Base-by-base conservation (phyloP, 2,329 filamentous ascomycete species). In the Parastagonospora nodorum region DNA sequence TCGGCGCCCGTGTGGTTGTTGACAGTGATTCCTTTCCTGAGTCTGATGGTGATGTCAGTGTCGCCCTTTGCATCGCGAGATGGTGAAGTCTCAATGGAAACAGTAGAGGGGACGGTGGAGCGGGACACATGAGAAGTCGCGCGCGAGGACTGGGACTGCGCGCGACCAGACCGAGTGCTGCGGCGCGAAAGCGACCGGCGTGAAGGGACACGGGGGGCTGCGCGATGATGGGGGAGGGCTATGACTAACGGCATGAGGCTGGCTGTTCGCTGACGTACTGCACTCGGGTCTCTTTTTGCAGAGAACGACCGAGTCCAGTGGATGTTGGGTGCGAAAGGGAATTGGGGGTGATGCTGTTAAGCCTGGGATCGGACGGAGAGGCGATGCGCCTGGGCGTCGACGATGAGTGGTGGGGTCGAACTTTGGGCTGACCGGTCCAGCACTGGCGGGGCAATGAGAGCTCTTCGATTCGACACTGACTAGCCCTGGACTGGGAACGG, bases 211-310 rank as follows among this genome's bases (percentile, higher is more conserved):
- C 52, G 48, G 51, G 55, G 47, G 50, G 59, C 48, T 51, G 62
- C 55, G 56, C 61, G 68, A 66, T n/a, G 63, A 58, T 68, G 61
- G 61, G 69, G 69, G 61, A 73, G 68, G 66, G 69, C 64, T 68
- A 72, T 67, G 66, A 74, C 72, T 74, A 74, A 74, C 72, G 71
- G 72, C 73, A 75, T 75, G 70, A 69, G 67, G 67, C 63, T 69
- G 65, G 64, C 60, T 60, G 57, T 62, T 42, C 19, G 51, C 48
- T 61, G 59, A 45, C 60, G 60, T 61, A 67, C 64, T 64, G 67
- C 55, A 66, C 71, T 68, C 64, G 58, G 61, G 64, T 60, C 70
- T 61, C 60, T 72, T 71, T 69, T 74, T 47, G 68, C 65, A 73
- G 71, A 74, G 72, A 74, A 64, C 51, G 68, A 71, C 64, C 63